phyloP scores from a whole-genome alignment of 2,329 filamentous ascomycete genomes.

The Fusarium transvaalense region DNA sequence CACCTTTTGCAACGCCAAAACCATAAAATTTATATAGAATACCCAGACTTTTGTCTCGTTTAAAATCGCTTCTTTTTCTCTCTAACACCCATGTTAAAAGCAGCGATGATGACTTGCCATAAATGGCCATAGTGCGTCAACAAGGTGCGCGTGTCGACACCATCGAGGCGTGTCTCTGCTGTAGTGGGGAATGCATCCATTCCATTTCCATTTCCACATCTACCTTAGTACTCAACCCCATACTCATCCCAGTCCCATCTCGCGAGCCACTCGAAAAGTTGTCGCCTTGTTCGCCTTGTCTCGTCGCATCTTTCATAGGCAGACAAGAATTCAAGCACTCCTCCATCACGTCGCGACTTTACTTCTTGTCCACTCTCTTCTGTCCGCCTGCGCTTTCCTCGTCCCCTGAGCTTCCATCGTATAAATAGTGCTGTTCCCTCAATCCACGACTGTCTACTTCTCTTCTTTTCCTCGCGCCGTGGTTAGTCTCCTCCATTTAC shows the following conservation, averaged over 20 bases:
- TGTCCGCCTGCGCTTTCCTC: slow-evolving; percentile 42
- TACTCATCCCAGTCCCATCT: slow-evolving; percentile 21
- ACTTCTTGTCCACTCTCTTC: slow-evolving; percentile 44
- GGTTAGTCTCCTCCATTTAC: slow-evolving; percentile 40
- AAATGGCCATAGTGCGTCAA: slow-evolving; percentile 37
- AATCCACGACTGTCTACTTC: slow-evolving; percentile 8
- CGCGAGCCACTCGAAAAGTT: slow-evolving; percentile 35
- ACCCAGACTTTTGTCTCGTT: not conserved
- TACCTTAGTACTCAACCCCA: slow-evolving; percentile 7
- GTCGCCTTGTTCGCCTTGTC: slow-evolving; percentile 46
- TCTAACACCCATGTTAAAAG: slow-evolving; percentile 6
- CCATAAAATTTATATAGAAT: not conserved
- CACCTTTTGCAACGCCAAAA: not conserved
- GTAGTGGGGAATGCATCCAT: slow-evolving; percentile 5
- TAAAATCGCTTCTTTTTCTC: not conserved
- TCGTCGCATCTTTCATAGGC: slow-evolving; percentile 22
- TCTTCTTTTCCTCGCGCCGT: slow-evolving; percentile 27
- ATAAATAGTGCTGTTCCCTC: slow-evolving; percentile 39
- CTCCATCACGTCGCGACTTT: slow-evolving; percentile 37
- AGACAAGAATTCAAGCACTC: slow-evolving; percentile 34
- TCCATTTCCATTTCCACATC: slow-evolving; percentile 5
- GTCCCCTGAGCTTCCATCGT: slow-evolving; percentile 16
- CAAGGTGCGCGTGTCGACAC: slow-evolving; percentile 38
- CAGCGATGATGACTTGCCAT: slow-evolving; percentile 30
- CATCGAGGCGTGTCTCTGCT: slow-evolving; percentile 41